These are phyloP conservation scores for Hortiboletus campestris DNA, from an alignment of 768 basidiomycete genomes.

Conservation along the genomic window DNA sequence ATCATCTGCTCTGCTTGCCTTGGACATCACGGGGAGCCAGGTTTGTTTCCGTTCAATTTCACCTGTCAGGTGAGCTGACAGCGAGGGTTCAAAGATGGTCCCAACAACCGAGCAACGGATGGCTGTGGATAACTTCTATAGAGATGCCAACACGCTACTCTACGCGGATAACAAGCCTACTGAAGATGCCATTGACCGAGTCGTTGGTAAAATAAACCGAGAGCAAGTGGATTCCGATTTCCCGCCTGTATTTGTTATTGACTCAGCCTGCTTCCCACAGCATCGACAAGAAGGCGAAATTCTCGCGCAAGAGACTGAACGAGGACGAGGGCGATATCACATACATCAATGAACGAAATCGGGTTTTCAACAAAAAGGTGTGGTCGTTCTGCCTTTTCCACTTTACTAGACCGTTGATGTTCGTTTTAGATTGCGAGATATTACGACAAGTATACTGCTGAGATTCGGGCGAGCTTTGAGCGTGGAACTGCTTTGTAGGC, in stretches of 20 bases:
- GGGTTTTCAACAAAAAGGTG: slow-evolving; percentile 98
- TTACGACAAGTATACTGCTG: slow-evolving; percentile 95
- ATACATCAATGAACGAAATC: slow-evolving; percentile 98
- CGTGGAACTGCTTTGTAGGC: slow-evolving; percentile 90
- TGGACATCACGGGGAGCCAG: slow-evolving; percentile 48
- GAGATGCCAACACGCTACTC: slow-evolving; percentile 88
- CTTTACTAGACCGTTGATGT: neutral
- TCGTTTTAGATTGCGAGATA: slow-evolving; percentile 77
- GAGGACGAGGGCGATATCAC: slow-evolving; percentile 96
- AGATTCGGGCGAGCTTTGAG: slow-evolving; percentile 97
- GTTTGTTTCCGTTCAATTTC: slow-evolving; percentile 29
- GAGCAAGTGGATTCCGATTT: slow-evolving; percentile 77
- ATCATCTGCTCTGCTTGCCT: slow-evolving; percentile 43
- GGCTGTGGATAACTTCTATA: slow-evolving; percentile 80
- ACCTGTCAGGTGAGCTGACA: slow-evolving; percentile 7
- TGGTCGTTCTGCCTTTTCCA: slow-evolving; percentile 1
- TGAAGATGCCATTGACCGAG: slow-evolving; percentile 93
- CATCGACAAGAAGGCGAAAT: slow-evolving; percentile 86
- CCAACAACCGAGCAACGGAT: slow-evolving; percentile 61
- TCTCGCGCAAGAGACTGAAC: slow-evolving; percentile 85
- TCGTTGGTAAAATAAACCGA: slow-evolving; percentile 86
- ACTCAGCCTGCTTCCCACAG: slow-evolving; percentile 37
- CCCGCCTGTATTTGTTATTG: neutral
- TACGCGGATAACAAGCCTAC: slow-evolving; percentile 95
- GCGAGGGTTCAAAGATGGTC: slow-evolving; percentile 37